These are phyloP conservation scores for Knoxia roxburghii DNA, from an alignment of 257 asterid species.

Conservation along the genomic window DNA sequence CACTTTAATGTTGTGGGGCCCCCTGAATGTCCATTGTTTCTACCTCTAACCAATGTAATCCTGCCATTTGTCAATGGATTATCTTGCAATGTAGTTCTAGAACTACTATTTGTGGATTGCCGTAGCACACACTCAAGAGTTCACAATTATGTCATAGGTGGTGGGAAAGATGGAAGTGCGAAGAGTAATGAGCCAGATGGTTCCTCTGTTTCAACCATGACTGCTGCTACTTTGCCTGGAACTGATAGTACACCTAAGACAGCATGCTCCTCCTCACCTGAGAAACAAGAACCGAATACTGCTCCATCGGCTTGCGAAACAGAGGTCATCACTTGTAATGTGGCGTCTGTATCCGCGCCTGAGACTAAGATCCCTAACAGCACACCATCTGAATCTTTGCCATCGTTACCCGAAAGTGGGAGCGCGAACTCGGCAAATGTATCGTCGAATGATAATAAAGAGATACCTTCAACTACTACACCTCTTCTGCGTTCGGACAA, in stretches of 20 bases:
- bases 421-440: slow-evolving; percentile 21
- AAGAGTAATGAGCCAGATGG: slow-evolving; percentile 43
- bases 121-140: too few relatives aligned
- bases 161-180: slow-evolving; percentile 46
- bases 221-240: slow-evolving; percentile 36
- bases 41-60: too few relatives aligned
- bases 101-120: too few relatives aligned
- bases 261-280: slow-evolving; percentile 26
- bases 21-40: too few relatives aligned
- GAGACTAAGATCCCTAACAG: slow-evolving; percentile 15
- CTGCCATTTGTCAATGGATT: too few relatives aligned
- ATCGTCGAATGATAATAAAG: slow-evolving; percentile 23
- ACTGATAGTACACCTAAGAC: slow-evolving; percentile 25
- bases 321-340: slow-evolving; percentile 12
- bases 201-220: slow-evolving; percentile 23
- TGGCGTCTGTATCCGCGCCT: slow-evolving; percentile 13
- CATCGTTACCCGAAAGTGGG: slow-evolving; percentile 15
- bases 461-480: slow-evolving; percentile 18
- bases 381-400: slow-evolving; percentile 21
- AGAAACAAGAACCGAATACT: slow-evolving; percentile 18
- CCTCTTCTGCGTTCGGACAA: slow-evolving; percentile 20
- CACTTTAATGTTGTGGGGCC: too few relatives aligned
- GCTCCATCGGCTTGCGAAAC: slow-evolving; percentile 20
- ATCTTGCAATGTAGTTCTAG: too few relatives aligned
- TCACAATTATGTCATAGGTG: slow-evolving; percentile 42